These are phyloP conservation scores for Aspergillus haitiensis DNA, from an alignment of 495 filamentous ascomycete species.

Conservation along the genomic window DNA sequence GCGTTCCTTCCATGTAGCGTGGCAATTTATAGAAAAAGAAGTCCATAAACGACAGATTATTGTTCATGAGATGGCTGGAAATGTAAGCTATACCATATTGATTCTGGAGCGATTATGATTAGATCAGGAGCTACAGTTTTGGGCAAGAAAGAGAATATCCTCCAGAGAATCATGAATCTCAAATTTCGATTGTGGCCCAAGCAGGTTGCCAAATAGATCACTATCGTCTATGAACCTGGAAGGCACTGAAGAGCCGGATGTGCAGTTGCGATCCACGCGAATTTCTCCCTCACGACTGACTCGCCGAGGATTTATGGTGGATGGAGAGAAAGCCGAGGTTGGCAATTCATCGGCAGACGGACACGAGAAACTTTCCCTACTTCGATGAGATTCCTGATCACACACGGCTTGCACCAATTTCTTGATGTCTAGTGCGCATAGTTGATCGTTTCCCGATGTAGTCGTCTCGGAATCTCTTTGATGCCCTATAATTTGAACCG, in stretches of 20 bases:
- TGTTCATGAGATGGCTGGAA: too few species aligned
- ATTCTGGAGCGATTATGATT: too few species aligned
- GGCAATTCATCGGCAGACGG: too few species aligned
- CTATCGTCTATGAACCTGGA: neutral
- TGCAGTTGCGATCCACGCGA: neutral
- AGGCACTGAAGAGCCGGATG: neutral
- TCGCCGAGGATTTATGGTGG: too few species aligned
- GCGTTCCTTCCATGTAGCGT: too few species aligned
- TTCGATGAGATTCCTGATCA: neutral
- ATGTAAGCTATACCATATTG: neutral
- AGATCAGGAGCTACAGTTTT: neutral
- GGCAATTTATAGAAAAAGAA: too few species aligned
- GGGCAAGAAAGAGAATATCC: conserved; percentile 8
- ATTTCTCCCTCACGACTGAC: too few species aligned
- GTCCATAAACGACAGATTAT: too few species aligned
- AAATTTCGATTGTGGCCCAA: neutral
- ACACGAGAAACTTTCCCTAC: neutral
- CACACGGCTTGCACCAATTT: conserved; percentile 5
- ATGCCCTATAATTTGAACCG: neutral
- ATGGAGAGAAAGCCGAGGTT: too few species aligned
- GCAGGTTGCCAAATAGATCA: conserved; percentile 1
- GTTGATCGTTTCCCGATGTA: neutral
- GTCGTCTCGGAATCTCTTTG: neutral
- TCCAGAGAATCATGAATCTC: conserved; percentile 7
- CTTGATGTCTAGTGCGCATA: neutral